Percentiles rank a stretch among this genome's conserved stretches.
phyloP scores from a whole-genome alignment of 176 grass and related monocot species.

The Carex cristatella region DNA sequence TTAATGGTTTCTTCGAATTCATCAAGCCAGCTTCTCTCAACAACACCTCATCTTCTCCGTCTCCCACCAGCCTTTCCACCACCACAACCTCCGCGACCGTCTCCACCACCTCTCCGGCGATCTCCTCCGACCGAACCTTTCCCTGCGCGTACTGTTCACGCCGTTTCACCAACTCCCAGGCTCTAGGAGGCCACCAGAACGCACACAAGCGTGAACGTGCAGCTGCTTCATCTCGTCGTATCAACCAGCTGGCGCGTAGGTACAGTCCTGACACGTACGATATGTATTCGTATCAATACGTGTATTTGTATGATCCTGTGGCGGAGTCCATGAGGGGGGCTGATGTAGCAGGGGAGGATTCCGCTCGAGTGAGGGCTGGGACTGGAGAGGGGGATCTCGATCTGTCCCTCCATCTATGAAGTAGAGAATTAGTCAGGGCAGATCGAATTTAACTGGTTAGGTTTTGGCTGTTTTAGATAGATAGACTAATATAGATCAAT shows the following conservation, averaged over 20 bases:
- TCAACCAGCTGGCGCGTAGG: not conserved
- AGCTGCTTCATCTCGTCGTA: slow-evolving; percentile 3
- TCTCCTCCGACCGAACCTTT: slow-evolving; percentile 20
- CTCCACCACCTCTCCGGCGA: not conserved
- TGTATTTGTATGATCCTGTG: slow-evolving; percentile 7
- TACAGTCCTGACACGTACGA: not conserved
- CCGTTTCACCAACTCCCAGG: slow-evolving; percentile 38
- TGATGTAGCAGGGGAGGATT: not conserved
- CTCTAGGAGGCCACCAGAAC: slow-evolving; percentile 48
- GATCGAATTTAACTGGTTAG: slow-evolving; percentile 6
- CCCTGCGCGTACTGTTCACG: slow-evolving; percentile 34
- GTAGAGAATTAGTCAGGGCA: not conserved
- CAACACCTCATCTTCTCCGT: not conserved
- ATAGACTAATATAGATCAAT: slow-evolving; percentile 1
- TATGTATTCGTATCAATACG: not conserved
- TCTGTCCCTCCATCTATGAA: slow-evolving; percentile 29
- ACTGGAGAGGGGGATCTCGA: slow-evolving; percentile 18
- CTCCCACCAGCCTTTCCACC: not conserved
- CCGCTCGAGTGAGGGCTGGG: not conserved
- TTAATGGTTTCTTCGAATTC: slow-evolving; percentile 28
- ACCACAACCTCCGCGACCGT: not conserved
- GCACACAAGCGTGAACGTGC: slow-evolving; percentile 42
- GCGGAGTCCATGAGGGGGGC: not conserved
- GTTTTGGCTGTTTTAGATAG: not conserved
- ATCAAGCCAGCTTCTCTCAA: slow-evolving; percentile 15